Base-by-base conservation (phyloP, 257 asterid genomes). In the Apocynum venetum region DNA sequence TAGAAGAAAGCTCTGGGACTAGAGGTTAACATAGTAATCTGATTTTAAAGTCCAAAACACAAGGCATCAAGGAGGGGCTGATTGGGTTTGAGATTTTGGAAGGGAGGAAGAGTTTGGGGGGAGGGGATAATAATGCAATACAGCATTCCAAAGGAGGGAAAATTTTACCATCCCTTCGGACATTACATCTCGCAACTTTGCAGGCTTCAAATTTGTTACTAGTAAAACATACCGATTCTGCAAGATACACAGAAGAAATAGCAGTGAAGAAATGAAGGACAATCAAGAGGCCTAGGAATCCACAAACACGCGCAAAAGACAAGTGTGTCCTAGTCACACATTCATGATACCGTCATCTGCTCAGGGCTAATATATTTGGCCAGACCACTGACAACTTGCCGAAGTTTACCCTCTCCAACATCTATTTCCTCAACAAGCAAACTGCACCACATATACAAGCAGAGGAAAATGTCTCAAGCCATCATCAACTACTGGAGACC, bases 401-500 rank as follows among this genome's bases (percentile, higher is more conserved):
- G 87, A 79, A 87, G 89, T 86, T 90, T 91, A 59, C 87, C 88
- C 81, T 93, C 98, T 85, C 99, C 98, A 85, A 91, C 80, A 83
- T 96, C 98, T 85, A 96, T 96, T 88, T 96, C 99, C 86, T 96
- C 99, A 86, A 96, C 98, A 85, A 96, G 87, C 85, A 93, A 88
- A 85, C 99, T 96, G 89, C 79, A 82, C 60, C 52, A 77, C 76
- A 81, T 76, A 73, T 64, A 46, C 46, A 75, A 76, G 60, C 4
- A 10, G 77, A 75, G 63, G 73, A 80, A 77, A 63, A 31, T 40
- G 20, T 52, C 78, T 76, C 31, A 71, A 75, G 41, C 17, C 49
- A 71, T 40, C 38, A 65, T 8, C 40, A 36, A 52, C 3, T 66
- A 57, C 14, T 25, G n/a, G 35, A 64, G 25, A 65, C 47, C 67